Evolutionary conservation across 345 rosid genomes (phyloP).

Genomic region (Psidium guajava): DNA sequence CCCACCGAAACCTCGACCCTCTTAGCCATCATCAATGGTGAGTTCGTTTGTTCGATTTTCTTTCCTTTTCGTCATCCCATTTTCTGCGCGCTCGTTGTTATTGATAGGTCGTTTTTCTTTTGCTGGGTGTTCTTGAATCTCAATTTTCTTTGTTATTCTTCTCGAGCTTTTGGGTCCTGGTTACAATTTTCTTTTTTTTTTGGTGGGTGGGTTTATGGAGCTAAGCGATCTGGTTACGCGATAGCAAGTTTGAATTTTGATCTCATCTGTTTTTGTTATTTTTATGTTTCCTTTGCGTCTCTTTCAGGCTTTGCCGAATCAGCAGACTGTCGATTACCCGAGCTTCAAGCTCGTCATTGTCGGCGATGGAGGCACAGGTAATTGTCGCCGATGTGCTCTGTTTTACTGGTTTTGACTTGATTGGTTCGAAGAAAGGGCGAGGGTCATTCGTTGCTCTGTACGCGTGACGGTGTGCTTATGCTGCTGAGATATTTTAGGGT

Average conservation of each 20-base stretch:
- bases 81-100: not conserved
- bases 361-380: constrained; percentile 95
- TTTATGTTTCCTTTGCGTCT: not conserved
- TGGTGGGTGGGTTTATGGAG: not conserved
- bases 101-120: too few relatives aligned
- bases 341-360: constrained; percentile 92
- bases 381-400: not conserved
- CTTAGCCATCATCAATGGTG: not conserved
- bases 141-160: not conserved
- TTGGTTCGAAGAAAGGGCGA: not conserved
- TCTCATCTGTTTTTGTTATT: not conserved
- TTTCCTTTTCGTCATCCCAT: not conserved
- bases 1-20: not conserved
- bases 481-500: rapidly evolving
- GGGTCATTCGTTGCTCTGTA: not conserved
- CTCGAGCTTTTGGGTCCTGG: not conserved
- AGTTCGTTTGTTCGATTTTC: not conserved
- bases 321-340: constrained; percentile 56
- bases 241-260: not conserved
- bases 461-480: not conserved
- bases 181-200: not conserved
- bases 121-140: not conserved
- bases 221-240: not conserved
- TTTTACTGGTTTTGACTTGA: not conserved
- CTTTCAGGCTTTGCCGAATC: constrained; percentile 64